Base-by-base conservation (phyloP, 768 basidiomycete genomes). In the Hericium alpestre region DNA sequence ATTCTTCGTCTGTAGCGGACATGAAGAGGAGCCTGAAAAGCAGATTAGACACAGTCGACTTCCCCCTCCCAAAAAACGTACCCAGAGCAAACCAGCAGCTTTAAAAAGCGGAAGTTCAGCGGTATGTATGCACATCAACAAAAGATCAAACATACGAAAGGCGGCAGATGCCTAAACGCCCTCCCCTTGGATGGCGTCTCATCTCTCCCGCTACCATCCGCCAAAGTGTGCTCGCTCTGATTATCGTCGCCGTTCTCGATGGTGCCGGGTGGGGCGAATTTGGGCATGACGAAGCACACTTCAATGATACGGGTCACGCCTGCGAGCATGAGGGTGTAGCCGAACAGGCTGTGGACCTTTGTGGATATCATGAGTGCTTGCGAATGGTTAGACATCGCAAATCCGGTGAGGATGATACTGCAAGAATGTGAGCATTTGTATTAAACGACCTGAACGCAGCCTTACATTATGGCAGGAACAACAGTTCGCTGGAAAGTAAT, bases 1-100 rank as follows among this genome's bases (percentile, higher is more conserved):
- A 72, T 68, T 95, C 90, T 71, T 97, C 93, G 66, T 97, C 92
- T 0, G 94, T 96, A 0, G 86, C 94, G 13, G 87, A 88, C 82
- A 95, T 91, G 75, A 97, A 96, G 16, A 92, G 71, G 2, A 93
- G 69, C 6, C 90, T 87, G 56, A 1, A n/a, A 56, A 49, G 39
- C 16, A 3, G 27, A 58, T 56, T 22, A 10, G 15, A 50, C 23
- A n/a, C 48, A 15, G 59, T 37, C 15, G 55, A 52, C 9, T 7
- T 8, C 32, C 32, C 8, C 32, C 32, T 8, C 32, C 8, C 46
- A 58, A 38, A 58, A 6, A 27, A 60, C 46, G 49, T 47, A 87
- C 86, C 87, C 89, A 55, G 87, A 79, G 16, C 84, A 73, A 13
- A 87, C 79, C 32, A 93, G 80, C 10, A 90, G 69, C 88, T n/a